Evolutionary conservation across 2,329 filamentous ascomycete genomes (phyloP).

Genomic region (Daldinia sp.): DNA sequence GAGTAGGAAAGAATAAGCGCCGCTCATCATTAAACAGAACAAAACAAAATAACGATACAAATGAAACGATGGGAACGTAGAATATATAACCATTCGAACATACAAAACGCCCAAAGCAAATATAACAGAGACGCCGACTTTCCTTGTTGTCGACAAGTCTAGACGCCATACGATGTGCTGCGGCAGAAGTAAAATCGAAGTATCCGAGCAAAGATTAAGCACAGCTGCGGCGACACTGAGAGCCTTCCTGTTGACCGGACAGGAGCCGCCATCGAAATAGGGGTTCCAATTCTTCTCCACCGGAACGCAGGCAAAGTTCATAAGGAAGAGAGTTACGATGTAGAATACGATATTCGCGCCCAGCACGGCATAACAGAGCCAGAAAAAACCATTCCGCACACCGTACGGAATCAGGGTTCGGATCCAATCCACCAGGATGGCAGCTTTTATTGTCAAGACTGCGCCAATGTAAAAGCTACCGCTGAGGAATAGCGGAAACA

Average conservation of each 20-base stretch:
- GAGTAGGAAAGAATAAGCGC: neutral
- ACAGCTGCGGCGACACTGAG: conserved; percentile 27
- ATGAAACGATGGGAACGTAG: neutral
- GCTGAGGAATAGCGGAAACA: conserved; percentile 30
- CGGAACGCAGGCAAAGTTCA: conserved; percentile 30
- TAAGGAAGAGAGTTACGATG: conserved; percentile 27
- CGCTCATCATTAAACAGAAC: neutral
- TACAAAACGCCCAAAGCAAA: conserved; percentile 33
- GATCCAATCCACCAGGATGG: conserved; percentile 33
- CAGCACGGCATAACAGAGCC: conserved; percentile 26
- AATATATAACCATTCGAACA: neutral
- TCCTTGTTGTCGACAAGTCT: conserved; percentile 23
- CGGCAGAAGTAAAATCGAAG: conserved; percentile 29
- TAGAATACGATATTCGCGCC: conserved; percentile 32
- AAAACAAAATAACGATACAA: neutral
- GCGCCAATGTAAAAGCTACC: conserved; percentile 30
- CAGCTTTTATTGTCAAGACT: conserved; percentile 29
- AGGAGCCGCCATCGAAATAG: conserved; percentile 24
- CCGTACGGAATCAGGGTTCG: conserved; percentile 28
- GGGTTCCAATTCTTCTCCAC: conserved; percentile 33
- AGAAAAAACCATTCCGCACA: conserved; percentile 31
- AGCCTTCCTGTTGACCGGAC: conserved; percentile 20
- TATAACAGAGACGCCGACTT: conserved; percentile 22
- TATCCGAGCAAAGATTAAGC: conserved; percentile 28
- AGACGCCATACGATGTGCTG: conserved; percentile 30